Conservation (phyloP, 2,329 filamentous ascomycete species). For the Ophiocordyceps camponoti-rufipedis region DNA sequence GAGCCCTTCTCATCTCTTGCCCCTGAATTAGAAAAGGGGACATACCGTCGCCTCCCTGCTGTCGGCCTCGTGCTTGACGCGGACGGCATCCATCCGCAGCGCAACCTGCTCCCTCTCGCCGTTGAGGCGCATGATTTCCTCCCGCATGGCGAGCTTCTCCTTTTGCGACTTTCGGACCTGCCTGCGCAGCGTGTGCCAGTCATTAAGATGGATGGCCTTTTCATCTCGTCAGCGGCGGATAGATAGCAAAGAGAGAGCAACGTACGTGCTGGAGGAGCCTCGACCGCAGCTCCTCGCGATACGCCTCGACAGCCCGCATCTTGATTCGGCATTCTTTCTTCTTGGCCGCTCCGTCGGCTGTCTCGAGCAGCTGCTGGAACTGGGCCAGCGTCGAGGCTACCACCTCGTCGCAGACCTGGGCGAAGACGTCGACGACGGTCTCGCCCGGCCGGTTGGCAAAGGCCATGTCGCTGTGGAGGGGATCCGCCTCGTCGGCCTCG, state of each 20-base stretch:
- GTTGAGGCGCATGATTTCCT: slow-evolving; percentile 40
- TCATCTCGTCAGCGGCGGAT: slow-evolving; percentile 3
- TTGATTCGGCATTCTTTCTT: slow-evolving; percentile 38
- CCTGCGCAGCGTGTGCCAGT: slow-evolving; percentile 36
- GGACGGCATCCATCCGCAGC: slow-evolving; percentile 43
- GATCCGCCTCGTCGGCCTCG: slow-evolving; percentile 22
- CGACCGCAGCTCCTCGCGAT: slow-evolving; percentile 35
- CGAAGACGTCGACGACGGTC: slow-evolving; percentile 43
- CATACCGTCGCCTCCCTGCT: slow-evolving; percentile 30
- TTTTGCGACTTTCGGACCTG: slow-evolving; percentile 37
- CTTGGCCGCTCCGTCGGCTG: slow-evolving; percentile 23
- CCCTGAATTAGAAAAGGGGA: background rate
- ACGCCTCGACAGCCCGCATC: slow-evolving; percentile 36
- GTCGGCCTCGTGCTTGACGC: slow-evolving; percentile 38
- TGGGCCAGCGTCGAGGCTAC: slow-evolving; percentile 30
- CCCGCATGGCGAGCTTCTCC: slow-evolving; percentile 36
- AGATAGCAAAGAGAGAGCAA: background rate
- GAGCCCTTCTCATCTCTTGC: background rate
- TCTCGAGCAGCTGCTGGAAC: slow-evolving; percentile 20
- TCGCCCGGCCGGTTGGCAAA: slow-evolving; percentile 35
- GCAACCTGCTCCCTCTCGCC: slow-evolving; percentile 43
- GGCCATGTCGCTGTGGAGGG: slow-evolving; percentile 31
- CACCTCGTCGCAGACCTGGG: slow-evolving; percentile 42
- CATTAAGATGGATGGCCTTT: slow-evolving; percentile 40
- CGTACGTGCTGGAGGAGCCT: slow-evolving; percentile 38